phyloP scores from a whole-genome alignment of 2,329 filamentous ascomycete species.

The Onygena corvina region DNA sequence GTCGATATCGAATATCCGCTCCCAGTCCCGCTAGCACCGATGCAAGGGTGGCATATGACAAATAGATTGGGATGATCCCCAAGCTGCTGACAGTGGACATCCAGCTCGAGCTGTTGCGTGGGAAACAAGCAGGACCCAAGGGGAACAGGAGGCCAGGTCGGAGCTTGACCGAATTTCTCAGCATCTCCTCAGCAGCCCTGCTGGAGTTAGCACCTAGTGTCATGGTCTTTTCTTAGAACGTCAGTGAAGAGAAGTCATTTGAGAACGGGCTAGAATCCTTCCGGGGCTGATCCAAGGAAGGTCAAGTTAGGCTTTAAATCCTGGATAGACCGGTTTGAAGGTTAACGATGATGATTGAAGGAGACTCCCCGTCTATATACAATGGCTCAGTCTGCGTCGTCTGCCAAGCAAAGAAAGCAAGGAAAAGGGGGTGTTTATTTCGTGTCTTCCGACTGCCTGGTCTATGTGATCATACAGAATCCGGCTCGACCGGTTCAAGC shows the following conservation, averaged over 20 bases:
- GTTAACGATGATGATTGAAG: neutral
- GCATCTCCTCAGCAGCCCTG: slow-evolving; percentile 2
- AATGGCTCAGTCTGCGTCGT: neutral
- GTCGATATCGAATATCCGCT: neutral
- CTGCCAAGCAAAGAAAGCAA: neutral
- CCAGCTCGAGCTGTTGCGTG: too few relatives aligned
- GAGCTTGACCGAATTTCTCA: neutral
- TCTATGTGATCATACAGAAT: slow-evolving; percentile 4
- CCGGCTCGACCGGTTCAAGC: neutral
- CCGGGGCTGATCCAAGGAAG: too few relatives aligned
- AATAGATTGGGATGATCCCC: neutral
- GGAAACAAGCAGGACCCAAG: too few relatives aligned
- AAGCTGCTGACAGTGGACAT: too few relatives aligned
- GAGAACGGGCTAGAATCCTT: too few relatives aligned
- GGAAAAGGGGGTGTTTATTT: too few relatives aligned
- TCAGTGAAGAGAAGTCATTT: too few relatives aligned
- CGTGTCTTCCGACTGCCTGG: neutral
- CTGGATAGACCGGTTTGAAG: too few relatives aligned
- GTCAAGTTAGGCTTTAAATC: too few relatives aligned
- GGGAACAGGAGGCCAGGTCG: too few relatives aligned
- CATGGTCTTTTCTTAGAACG: neutral
- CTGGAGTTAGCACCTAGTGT: neutral
- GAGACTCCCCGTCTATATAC: neutral
- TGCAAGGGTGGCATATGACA: neutral
- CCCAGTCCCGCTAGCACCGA: neutral